Evolutionary conservation across 108 stramenopile genomes (phyloP).

Genomic region (Cyclotella atomus): DNA sequence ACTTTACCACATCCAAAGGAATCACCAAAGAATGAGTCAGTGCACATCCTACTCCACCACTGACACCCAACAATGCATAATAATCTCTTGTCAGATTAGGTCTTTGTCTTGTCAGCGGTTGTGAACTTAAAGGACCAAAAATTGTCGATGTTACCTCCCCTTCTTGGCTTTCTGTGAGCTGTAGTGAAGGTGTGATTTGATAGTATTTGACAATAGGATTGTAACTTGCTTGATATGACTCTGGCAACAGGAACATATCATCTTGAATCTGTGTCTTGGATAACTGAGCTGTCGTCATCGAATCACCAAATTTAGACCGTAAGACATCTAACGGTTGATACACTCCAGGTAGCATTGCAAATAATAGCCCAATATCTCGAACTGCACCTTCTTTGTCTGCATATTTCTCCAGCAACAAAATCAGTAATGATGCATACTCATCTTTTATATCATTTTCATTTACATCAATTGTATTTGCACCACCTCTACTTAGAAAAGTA

Average conservation of each 20-base stretch:
- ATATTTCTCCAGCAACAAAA: slow-evolving; percentile 41
- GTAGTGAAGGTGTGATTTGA: slow-evolving; percentile 51
- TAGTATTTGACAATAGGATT: slow-evolving; percentile 25
- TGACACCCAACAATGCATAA: slow-evolving; percentile 81
- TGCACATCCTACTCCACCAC: slow-evolving; percentile 90
- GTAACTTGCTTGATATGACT: slow-evolving; percentile 31
- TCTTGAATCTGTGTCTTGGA: slow-evolving; percentile 9
- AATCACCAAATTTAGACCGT: slow-evolving; percentile 14
- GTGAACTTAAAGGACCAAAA: slow-evolving; percentile 67
- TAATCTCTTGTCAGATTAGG: slow-evolving; percentile 48
- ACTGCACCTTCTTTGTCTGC: slow-evolving; percentile 29
- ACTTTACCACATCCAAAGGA: slow-evolving; percentile 84
- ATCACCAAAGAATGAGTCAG: slow-evolving; percentile 89
- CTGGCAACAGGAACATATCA: slow-evolving; percentile 55
- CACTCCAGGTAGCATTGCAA: slow-evolving; percentile 70
- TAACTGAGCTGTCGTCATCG: background rate
- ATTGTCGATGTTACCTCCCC: slow-evolving; percentile 59
- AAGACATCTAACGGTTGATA: slow-evolving; percentile 62
- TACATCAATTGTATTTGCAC: slow-evolving; percentile 3
- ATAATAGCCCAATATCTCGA: slow-evolving; percentile 68
- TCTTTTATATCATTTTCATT: background rate
- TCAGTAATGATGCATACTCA: slow-evolving; percentile 16
- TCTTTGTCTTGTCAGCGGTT: slow-evolving; percentile 58
- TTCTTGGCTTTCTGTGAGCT: slow-evolving; percentile 59
- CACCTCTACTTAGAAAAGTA: slow-evolving; percentile 20